Percentiles rank a stretch among this genome's conserved stretches.
Evolutionary conservation across 495 filamentous ascomycete species (phyloP).

Genomic region (Achaetomiella virescens): DNA sequence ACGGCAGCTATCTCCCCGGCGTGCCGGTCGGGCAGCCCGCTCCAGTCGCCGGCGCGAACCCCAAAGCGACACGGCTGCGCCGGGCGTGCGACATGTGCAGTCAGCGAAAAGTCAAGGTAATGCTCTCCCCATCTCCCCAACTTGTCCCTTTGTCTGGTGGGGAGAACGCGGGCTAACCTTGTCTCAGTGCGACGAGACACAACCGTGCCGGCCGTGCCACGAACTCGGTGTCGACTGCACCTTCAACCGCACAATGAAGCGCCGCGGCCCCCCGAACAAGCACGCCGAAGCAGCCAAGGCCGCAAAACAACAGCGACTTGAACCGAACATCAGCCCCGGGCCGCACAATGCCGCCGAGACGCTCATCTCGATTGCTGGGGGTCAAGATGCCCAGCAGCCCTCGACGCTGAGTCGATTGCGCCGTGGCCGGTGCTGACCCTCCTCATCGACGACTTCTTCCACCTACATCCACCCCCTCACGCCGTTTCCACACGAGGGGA

Average conservation of each 20-base stretch:
- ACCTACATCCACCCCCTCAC: constrained; percentile 83
- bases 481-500: constrained; percentile 79
- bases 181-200: constrained; percentile 68
- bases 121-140: constrained; percentile 8
- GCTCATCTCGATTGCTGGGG: constrained; percentile 36
- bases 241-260: constrained; percentile 67
- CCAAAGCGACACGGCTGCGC: constrained; percentile 51
- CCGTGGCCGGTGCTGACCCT: constrained; percentile 57
- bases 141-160: not conserved
- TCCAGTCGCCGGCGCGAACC: not conserved
- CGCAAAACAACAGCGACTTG: constrained; percentile 56
- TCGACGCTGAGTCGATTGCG: constrained; percentile 68
- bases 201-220: constrained; percentile 73
- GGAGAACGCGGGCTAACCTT: not conserved
- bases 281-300: constrained; percentile 68
- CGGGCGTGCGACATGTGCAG: constrained; percentile 84
- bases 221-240: constrained; percentile 79
- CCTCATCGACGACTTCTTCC: constrained; percentile 81
- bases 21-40: constrained; percentile 13
- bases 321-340: constrained; percentile 29
- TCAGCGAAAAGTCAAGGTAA: constrained; percentile 80
- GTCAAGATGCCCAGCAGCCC: constrained; percentile 24
- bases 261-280: constrained; percentile 78
- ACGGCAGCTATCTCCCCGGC: constrained; percentile 23
- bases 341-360: constrained; percentile 47